These are phyloP conservation scores for Ascochyta koolunga DNA, from an alignment of 2,329 filamentous ascomycete genomes.

Conservation along the genomic window DNA sequence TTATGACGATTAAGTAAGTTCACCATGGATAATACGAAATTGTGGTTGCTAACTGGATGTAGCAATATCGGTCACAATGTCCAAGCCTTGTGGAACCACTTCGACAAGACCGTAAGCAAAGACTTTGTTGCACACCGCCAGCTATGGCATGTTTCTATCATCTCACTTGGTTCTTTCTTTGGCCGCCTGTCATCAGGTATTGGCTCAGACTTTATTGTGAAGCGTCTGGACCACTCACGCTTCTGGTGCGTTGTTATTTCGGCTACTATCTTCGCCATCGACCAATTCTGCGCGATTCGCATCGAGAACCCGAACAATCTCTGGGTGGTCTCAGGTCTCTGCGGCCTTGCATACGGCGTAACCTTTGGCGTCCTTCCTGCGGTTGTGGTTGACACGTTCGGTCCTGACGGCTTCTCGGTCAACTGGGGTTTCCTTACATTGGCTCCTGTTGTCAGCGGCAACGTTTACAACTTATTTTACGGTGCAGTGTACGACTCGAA, in stretches of 20 bases:
- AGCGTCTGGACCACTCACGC: constrained; percentile 77
- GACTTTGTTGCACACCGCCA: constrained; percentile 81
- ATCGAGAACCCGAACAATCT: constrained; percentile 80
- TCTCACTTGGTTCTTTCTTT: constrained; percentile 86
- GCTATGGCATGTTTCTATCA: constrained; percentile 88
- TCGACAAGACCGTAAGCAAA: constrained; percentile 73
- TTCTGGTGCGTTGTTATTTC: constrained; percentile 90
- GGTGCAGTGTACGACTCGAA: constrained; percentile 83
- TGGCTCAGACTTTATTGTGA: constrained; percentile 88
- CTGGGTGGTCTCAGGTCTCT: constrained; percentile 78
- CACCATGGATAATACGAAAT: too few relatives aligned
- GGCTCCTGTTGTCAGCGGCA: constrained; percentile 83
- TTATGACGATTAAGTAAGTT: constrained; percentile 98
- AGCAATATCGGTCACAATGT: constrained; percentile 95
- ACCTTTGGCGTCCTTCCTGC: constrained; percentile 94
- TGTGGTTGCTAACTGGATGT: neutral
- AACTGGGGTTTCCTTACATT: constrained; percentile 98
- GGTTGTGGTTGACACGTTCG: constrained; percentile 85
- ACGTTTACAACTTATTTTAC: constrained; percentile 92
- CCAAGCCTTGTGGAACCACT: constrained; percentile 86
- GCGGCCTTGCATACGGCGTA: constrained; percentile 88
- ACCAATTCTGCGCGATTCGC: constrained; percentile 76
- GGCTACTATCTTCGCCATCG: constrained; percentile 75
- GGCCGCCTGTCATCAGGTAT: constrained; percentile 77
- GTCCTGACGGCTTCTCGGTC: constrained; percentile 84